Evolutionary conservation across 345 rosid genomes (phyloP), one percentile per base, ranked within the genome.

Genomic region (Syzygium aqueum): DNA sequence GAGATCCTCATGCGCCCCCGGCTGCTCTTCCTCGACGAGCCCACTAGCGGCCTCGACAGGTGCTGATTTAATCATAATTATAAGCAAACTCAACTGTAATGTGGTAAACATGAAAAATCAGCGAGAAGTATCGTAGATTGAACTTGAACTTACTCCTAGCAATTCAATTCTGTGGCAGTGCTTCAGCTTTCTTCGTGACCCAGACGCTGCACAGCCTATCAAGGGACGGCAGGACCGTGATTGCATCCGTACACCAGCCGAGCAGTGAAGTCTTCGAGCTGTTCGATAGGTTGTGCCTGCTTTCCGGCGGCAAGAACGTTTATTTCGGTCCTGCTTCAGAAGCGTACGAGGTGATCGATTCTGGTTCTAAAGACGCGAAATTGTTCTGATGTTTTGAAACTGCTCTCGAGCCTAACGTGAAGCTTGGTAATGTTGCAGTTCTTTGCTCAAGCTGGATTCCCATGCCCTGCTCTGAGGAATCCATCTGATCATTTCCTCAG

Each of bases 31-130:
- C 99, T 97, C 19, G 99, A 97, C 83, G 99, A 97, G 87, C 99
- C 99, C 5, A 97, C 99, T 57, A 97, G 98, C 88, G 99, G 99
- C 57, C 97, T 97, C 85, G 99, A 97, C 92, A 97, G 99, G 99
- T 95, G 78, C 43, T 2, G 85, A 84, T 51, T 84, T 30, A 19
- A 37, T 33, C 46, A 33, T 33, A 19, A 33, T 19, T 33, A 33
- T 33, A 19, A 25, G 80, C 25, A 33, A 33, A 73, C 80, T 73
- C 80, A 8, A 4, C 13, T 67, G 46, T 37, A 17, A 73, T 33
- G 13, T 9, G 37, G 4, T 73, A 33, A 73, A 73, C 49, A 19
- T 33, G 49, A 19, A 33, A 33, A 73, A 33, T 73, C 77, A 16
- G 77, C 40, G 40, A 40, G 13, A 13, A 65, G 23, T 30, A 67